Percentiles rank a stretch among this genome's conserved stretches.
Evolutionary conservation across 1,139 yeast genomes (phyloP).

Genomic region (Sugiyamaella neomexicana): DNA sequence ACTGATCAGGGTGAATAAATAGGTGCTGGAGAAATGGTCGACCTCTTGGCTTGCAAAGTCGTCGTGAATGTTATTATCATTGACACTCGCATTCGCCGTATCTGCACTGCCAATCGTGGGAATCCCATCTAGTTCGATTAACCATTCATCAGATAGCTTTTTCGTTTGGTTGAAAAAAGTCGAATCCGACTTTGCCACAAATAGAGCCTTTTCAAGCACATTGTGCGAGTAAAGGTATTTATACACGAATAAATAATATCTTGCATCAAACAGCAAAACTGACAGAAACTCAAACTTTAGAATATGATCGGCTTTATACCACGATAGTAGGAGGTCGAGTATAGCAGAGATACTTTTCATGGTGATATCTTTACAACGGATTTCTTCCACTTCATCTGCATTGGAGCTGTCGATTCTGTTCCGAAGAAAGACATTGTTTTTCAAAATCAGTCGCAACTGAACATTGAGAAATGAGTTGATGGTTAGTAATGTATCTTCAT

Average conservation of each 20-base stretch:
- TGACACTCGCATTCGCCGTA: neutral
- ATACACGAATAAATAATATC: constrained; percentile 51
- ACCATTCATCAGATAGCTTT: constrained; percentile 11
- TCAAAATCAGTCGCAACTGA: constrained; percentile 59
- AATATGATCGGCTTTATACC: constrained; percentile 80
- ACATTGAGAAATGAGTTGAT: constrained; percentile 65
- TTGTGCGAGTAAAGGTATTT: constrained; percentile 43
- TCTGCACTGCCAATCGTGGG: neutral
- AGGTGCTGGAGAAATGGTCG: constrained; percentile 34
- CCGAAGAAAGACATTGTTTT: constrained; percentile 37
- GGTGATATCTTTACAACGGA: constrained; percentile 62
- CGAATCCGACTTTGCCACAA: constrained; percentile 33
- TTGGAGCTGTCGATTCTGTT: constrained; percentile 31
- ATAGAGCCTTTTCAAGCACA: constrained; percentile 38
- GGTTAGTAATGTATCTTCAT: constrained; percentile 52
- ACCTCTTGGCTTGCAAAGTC: constrained; percentile 15
- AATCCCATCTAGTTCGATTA: neutral
- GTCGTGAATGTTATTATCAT: constrained; percentile 1
- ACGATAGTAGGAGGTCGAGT: constrained; percentile 55
- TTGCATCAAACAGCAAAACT: constrained; percentile 72
- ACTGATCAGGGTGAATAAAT: constrained; percentile 39
- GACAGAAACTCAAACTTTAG: constrained; percentile 75
- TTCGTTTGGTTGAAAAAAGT: constrained; percentile 10
- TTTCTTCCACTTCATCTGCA: constrained; percentile 47
- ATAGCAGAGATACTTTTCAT: constrained; percentile 63